A percentile compares a stretch with the other conserved stretches of the same genome.
Conservation (phyloP, 164 flowering plant species). For the Macadamia integrifolia region DNA sequence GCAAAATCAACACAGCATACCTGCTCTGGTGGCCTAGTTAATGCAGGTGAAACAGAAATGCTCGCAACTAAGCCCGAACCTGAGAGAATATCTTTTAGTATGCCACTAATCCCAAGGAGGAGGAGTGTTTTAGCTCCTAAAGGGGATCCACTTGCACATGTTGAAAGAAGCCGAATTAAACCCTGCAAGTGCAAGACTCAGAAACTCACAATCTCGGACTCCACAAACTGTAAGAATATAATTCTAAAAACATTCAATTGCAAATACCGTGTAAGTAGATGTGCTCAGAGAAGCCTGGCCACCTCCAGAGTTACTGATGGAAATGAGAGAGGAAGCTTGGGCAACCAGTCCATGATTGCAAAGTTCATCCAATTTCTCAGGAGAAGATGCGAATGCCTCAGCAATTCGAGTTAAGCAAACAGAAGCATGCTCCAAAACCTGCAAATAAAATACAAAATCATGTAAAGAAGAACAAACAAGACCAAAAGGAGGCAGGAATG, state of each 20-base stretch:
- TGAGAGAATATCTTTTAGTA: conserved; percentile 79
- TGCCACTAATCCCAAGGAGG: conserved; percentile 94
- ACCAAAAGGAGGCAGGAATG: background rate
- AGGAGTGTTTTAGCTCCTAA: conserved; percentile 84
- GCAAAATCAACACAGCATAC: conserved; percentile 23
- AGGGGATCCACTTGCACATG: conserved; percentile 94
- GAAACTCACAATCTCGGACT: conserved; percentile 17
- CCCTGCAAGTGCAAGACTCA: conserved; percentile 48
- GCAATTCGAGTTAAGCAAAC: conserved; percentile 94
- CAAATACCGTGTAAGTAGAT: conserved; percentile 84
- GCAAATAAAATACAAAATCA: conserved; percentile 7
- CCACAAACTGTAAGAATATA: conserved; percentile 1
- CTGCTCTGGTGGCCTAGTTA: conserved; percentile 96
- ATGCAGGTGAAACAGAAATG: conserved; percentile 82
- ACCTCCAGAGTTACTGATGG: conserved; percentile 80
- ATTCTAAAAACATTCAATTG: conserved; percentile 1
- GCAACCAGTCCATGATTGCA: conserved; percentile 94
- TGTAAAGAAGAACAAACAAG: background rate
- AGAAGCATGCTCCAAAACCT: conserved; percentile 98
- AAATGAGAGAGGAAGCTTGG: conserved; percentile 88
- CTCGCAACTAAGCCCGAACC: conserved; percentile 75
- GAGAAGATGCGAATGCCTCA: conserved; percentile 86
- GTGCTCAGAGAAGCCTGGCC: conserved; percentile 94
- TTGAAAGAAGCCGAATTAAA: conserved; percentile 83
- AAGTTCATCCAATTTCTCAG: conserved; percentile 87